Evolutionary conservation across 345 rosid genomes (phyloP), one percentile per base, ranked within the genome.

Genomic region (Populus alba): DNA sequence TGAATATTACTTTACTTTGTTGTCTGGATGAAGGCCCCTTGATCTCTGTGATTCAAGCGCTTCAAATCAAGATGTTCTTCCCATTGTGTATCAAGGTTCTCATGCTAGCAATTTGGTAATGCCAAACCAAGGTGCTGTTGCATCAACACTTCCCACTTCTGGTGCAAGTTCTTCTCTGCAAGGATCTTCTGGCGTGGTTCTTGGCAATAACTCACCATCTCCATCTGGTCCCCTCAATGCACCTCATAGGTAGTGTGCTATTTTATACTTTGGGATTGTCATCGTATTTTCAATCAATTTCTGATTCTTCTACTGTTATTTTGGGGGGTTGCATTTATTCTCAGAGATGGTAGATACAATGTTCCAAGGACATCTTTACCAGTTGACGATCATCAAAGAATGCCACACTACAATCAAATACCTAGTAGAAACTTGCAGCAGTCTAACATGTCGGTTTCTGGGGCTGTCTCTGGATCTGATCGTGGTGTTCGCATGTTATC

Each of bases 371-470:
- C 92, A 71, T 85, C 97, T 86, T 86, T 89, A 73, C 93, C 91
- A 43, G 90, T 76, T 81, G 96, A 92, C 71, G 98, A 97, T 85
- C 98, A 91, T 78, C 97, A 91, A 73, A 85, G 93, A 79, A 82
- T 87, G 85, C 98, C 87, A 75, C 97, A 87, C 63, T 81, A 79
- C 79, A 90, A 87, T 86, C 98, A 92, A 82, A 86, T 88, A 72
- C 79, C 97, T 4, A 81, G 85, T 79, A 90, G 97, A 89, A 87
- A 89, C 74, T 76, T 88, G 79, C 95, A 87, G 83, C 99, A 90
- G 84, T 57, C 95, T 75, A 92, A 85, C 83, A 62, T 91, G 89
- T 77, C 97, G 76, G 88, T 84, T 75, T 80, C 94, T 62, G 97
- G 95, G 78, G 78, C 89, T 79, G 84, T 86, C 76, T 79, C 94